Evolutionary conservation across 108 stramenopile genomes (phyloP), one percentile per base, ranked within the genome.

Genomic region (Asterionellopsis glacialis): DNA sequence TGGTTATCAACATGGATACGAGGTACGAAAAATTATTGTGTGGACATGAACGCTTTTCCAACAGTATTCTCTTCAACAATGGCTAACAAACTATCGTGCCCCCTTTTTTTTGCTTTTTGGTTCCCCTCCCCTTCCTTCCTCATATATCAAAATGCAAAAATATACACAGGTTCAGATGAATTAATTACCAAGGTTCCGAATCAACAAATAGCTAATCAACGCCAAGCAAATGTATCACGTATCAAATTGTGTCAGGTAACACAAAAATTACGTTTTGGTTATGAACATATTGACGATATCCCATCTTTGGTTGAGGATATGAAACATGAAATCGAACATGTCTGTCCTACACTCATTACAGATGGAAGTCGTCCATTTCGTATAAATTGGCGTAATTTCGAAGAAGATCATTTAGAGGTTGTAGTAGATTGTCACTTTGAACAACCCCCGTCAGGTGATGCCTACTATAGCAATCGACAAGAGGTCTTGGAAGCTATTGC

Each of bases 351-450:
- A 47, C 69, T 84, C 5, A 69, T 90, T 9, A 72, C 69, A 9
- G 82, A 86, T 65, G 84, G 83, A 21, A 61, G 68, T n/a, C 55
- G 74, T 11, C 77, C 81, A 42, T 86, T 84, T 59, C 68, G 69
- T 14, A 83, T 79, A 9, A 26, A 59, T 16, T 77, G 74, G 80
- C 45, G 64, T 15, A 59, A 62, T 18, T 82, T 76, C 52, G 61
- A 63, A 19, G 70, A 58, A 11, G 70, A 79, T 43, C 68, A 77
- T 49, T 38, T 90, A 10, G 58, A 69, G 51, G 71, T 84, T n/a
- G 40, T 69, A n/a, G 81, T 86, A 11, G 74, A 86, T 68, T 69
- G 68, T 26, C 80, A 76, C 0, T 60, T 75, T 53, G 53, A 50
- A n/a, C 59, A 59, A 15, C 68, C 58, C 27, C 81, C 81, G 18